These are phyloP conservation scores for Penicillium longicatenatum DNA, from an alignment of 495 filamentous ascomycete species.

Conservation along the genomic window DNA sequence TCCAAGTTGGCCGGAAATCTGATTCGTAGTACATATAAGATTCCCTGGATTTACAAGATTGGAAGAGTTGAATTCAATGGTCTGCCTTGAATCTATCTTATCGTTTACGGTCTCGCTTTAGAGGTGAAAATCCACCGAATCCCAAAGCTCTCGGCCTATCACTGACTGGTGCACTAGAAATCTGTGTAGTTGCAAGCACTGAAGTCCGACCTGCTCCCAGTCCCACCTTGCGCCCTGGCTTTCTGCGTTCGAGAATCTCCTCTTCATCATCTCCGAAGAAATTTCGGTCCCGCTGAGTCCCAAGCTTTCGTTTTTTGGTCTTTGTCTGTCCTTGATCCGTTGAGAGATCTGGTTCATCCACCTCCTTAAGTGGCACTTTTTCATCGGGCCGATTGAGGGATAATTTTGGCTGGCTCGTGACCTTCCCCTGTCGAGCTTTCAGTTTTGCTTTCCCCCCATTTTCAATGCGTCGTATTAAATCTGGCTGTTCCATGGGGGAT, in stretches of 20 bases:
- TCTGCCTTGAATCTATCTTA: neutral
- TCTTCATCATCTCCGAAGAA: slow-evolving; percentile 75
- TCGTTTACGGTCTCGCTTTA: slow-evolving; percentile 75
- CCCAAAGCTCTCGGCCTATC: slow-evolving; percentile 19
- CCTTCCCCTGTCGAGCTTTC: slow-evolving; percentile 8
- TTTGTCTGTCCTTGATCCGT: slow-evolving; percentile 51
- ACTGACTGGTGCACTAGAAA: slow-evolving; percentile 20
- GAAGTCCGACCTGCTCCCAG: slow-evolving; percentile 24
- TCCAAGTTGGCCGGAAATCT: no score
- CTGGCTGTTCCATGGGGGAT: neutral
- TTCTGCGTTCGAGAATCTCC: slow-evolving; percentile 28
- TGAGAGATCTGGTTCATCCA: slow-evolving; percentile 10
- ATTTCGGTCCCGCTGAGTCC: slow-evolving; percentile 59
- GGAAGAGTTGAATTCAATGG: neutral
- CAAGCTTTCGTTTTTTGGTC: slow-evolving; percentile 77
- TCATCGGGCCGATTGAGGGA: slow-evolving; percentile 1
- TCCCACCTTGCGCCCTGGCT: slow-evolving; percentile 33
- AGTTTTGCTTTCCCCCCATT: slow-evolving; percentile 9
- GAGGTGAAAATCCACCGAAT: slow-evolving; percentile 67
- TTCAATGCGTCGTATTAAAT: neutral
- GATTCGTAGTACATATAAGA: neutral
- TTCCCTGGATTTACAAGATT: neutral
- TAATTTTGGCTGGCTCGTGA: slow-evolving; percentile 12
- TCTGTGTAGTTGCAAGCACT: slow-evolving; percentile 17
- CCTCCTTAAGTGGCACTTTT: slow-evolving; percentile 3